Percentiles rank a stretch among this genome's conserved stretches.
Evolutionary conservation across 164 flowering plant genomes (phyloP).

Genomic region (Vitis cinerea): DNA sequence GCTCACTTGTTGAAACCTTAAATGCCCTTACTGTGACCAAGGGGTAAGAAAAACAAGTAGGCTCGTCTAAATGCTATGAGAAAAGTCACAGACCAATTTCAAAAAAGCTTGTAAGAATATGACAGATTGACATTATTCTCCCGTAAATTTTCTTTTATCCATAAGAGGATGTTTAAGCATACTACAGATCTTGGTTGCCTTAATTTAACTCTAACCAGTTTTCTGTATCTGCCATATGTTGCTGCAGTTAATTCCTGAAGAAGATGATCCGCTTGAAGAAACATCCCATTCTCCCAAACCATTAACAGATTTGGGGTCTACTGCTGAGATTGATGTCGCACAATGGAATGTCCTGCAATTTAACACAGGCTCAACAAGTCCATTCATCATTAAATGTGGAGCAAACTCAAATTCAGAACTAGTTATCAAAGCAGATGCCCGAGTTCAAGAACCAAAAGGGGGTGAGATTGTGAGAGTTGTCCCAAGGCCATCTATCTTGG

Average conservation of each 20-base stretch:
- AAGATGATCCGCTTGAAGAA: slow-evolving; percentile 55
- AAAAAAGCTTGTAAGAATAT: too few species aligned
- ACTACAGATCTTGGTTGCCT: too few species aligned
- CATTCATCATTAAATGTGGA: slow-evolving; percentile 95
- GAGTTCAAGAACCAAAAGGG: slow-evolving; percentile 87
- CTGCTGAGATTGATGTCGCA: slow-evolving; percentile 70
- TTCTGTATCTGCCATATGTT: neutral
- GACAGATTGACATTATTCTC: too few species aligned
- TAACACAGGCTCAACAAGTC: slow-evolving; percentile 85
- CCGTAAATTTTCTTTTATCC: too few species aligned
- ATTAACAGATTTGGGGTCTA: slow-evolving; percentile 36
- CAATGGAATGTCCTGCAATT: slow-evolving; percentile 98
- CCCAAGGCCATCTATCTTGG: slow-evolving; percentile 82
- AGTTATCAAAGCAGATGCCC: slow-evolving; percentile 89
- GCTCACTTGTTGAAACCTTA: neutral
- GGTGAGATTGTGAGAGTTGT: slow-evolving; percentile 91
- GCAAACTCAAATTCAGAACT: slow-evolving; percentile 88
- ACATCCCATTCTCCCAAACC: slow-evolving; percentile 30
- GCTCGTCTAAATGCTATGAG: too few species aligned
- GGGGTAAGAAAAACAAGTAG: neutral
- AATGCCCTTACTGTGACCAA: neutral
- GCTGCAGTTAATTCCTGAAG: slow-evolving; percentile 70
- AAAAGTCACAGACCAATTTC: too few species aligned
- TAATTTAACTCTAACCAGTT: neutral
- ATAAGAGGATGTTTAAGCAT: too few species aligned